Evolutionary conservation across 2,329 filamentous ascomycete species (phyloP).

Genomic region (Harringtonia lauricola): DNA sequence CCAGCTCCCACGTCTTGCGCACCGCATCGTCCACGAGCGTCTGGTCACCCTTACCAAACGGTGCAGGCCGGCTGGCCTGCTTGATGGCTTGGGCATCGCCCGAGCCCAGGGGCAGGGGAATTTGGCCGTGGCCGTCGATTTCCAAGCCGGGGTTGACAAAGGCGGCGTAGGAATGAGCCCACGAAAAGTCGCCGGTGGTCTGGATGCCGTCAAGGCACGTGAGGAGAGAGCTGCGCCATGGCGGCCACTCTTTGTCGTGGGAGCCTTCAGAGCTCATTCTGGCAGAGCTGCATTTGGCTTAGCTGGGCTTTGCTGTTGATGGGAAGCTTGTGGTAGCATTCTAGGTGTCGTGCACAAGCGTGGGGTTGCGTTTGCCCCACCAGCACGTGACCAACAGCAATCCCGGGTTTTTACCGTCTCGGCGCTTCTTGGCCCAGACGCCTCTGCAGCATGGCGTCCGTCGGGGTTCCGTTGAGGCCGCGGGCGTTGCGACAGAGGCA

Average conservation of each 20-base stretch:
- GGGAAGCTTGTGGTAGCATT: no score
- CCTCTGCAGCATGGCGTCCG: no score
- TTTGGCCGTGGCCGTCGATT: background rate
- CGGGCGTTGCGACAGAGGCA: constrained; percentile 9
- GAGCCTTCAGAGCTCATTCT: no score
- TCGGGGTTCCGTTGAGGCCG: constrained; percentile 10
- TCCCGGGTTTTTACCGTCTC: no score
- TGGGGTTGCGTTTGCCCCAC: no score
- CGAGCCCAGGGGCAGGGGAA: background rate
- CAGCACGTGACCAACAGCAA: no score
- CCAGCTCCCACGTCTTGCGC: constrained; percentile 27
- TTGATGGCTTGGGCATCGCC: background rate
- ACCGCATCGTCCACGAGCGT: constrained; percentile 25
- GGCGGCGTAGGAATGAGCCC: background rate
- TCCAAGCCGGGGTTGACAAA: background rate
- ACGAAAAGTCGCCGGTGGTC: background rate
- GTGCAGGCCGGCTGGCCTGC: constrained; percentile 13
- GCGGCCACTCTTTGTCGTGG: no score
- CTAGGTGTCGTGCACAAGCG: no score
- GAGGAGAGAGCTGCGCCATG: no score
- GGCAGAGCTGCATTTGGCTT: no score
- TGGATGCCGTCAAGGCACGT: background rate
- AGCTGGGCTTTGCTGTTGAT: no score
- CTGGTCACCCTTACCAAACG: constrained; percentile 24
- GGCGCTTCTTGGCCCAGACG: no score